Base-by-base conservation (phyloP, 179 eudicot species). In the Gypsophila paniculata region DNA sequence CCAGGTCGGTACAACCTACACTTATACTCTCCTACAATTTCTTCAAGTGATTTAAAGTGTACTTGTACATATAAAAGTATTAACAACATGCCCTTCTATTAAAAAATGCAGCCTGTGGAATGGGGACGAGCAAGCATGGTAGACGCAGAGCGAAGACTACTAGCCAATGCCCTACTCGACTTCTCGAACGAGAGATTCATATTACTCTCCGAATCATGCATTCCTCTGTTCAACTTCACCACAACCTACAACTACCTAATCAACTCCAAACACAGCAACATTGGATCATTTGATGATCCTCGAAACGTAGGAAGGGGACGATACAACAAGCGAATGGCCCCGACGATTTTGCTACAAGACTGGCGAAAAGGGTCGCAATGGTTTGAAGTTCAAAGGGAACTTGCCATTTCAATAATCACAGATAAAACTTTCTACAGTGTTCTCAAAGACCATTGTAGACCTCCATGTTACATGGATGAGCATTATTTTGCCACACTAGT, bases 391-490 rank as follows among this genome's bases (percentile, higher is more conserved):
- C 69, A 75, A 7, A 61, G 88, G 55, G 61, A 72, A 18, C 83
- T 84, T 5, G 89, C 86, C 18, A 46, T 84, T 26, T 63, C 72
- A 53, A 73, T 86, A 8, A 65, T 86, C n/a, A 84, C 89, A 4
- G 89, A 86, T 42, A 10, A 4, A 8, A 74, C 49, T 29, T 79
- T 75, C 38, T 86, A 84, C 74, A 77, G 79, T 1, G 70, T 85
- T 1, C 69, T 91, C 70, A 74, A 78, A 57, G 74, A 81, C 36
- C 82, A 89, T 74, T 91, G 97, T 54, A 72, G 38, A 70, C 87
- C 84, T 19, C 92, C 90, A 8, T 91, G 97, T 76, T 91, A 87
- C 80, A 87, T 86, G 90, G 97, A 89, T 67, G 96, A 91, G 64
- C 97, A 91, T 52, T 91, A 88, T 42, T 74, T 89, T 65, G 83